Base-by-base conservation (phyloP, 139 green algal genomes). In the Chlamydomonas sphaeroides region DNA sequence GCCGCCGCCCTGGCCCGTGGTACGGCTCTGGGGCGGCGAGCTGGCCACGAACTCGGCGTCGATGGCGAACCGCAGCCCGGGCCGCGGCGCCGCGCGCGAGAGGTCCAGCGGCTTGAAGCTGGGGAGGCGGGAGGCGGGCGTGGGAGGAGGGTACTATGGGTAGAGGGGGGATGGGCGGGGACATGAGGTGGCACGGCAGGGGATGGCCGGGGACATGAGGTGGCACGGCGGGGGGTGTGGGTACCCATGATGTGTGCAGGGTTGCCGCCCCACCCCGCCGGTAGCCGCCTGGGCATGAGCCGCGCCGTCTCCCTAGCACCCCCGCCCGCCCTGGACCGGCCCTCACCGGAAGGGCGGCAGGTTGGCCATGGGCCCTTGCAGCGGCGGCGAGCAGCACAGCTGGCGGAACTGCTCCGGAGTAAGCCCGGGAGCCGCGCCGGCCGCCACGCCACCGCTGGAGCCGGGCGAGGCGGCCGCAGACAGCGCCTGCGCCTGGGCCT, bases 31-130 rank as follows among this genome's bases (percentile, higher is more conserved):
- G 0, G 94, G 77, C n/a, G 92, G 83, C 0, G 84, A 80, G 38
- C 93, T 87, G 35, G 92, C 90, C 65, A 99, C 96, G 84, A 99
- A 99, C 90, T 99, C 96, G 1, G 96, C 94, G 77, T 99, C 96
- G 35, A 99, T 94, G 26, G 90, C 96, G 41, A 99, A 80, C 56
- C 98, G 80, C 67, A 92, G 83, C 2, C 94, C 94, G 17, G 90
- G 88, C 5, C 67, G 39, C 0, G 90, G 93, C 15, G 89, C 62
- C 84, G 93, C 30, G 48, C 74, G 35, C 32, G 45, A 20, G 86
- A 61, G 18, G 85, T 87, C 75, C 74, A 98, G 90, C 0, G 93
- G 92, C 35, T 77, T 63, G 76, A 98, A 98, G 42, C 78, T 74
- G 61, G 33, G 49, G 36, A 6, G 71, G 28, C 35, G 33, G 56